These are phyloP conservation scores for Rhizopogon vulgaris DNA, from an alignment of 768 basidiomycete species.

Conservation along the genomic window DNA sequence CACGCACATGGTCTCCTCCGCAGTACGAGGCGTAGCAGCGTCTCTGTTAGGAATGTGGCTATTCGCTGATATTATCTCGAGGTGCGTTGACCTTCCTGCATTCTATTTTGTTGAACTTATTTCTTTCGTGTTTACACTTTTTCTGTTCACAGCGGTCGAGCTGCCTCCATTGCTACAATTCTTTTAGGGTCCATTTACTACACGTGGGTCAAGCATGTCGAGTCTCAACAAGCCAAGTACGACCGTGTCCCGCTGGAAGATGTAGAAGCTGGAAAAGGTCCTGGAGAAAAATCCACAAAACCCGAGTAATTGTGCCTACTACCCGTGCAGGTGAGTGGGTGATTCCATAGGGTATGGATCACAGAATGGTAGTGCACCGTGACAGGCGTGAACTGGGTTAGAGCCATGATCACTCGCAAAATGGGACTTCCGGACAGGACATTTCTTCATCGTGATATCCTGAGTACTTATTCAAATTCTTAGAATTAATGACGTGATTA, in stretches of 20 bases:
- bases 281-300: slow-evolving; percentile 10
- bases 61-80: slow-evolving; percentile 76
- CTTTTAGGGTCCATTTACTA: slow-evolving; percentile 79
- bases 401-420: neutral
- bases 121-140: neutral
- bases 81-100: slow-evolving; percentile 38
- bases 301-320: slow-evolving; percentile 18
- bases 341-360: no score
- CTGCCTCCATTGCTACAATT: slow-evolving; percentile 74
- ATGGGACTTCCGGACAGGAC: neutral
- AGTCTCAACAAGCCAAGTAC: slow-evolving; percentile 47
- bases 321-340: neutral
- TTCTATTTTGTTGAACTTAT: neutral
- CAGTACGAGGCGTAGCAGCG: slow-evolving; percentile 91
- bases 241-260: slow-evolving; percentile 63
- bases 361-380: neutral
- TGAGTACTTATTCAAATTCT: neutral
- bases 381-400: neutral
- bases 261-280: slow-evolving; percentile 43
- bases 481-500: neutral
- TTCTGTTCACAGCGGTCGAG: slow-evolving; percentile 56
- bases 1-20: slow-evolving; percentile 96
- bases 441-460: neutral
- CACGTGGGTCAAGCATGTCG: slow-evolving; percentile 81
- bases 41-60: slow-evolving; percentile 77